Conservation (phyloP, 768 basidiomycete species). For the Leucogyrophana mollusca region DNA sequence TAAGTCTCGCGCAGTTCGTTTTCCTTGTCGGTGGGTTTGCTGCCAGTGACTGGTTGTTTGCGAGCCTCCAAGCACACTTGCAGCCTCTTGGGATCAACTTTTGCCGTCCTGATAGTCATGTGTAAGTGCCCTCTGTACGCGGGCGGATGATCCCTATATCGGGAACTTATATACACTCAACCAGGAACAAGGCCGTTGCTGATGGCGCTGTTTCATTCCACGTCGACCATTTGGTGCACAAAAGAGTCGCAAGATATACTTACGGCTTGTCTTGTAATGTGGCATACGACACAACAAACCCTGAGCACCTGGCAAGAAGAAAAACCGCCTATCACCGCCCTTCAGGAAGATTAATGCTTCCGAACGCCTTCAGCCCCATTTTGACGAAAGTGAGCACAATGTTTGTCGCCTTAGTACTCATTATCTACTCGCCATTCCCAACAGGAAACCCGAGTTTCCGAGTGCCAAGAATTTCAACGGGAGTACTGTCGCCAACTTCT, state of each 20-base stretch:
- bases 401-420: neutral
- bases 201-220: conserved; percentile 45
- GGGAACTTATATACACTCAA: neutral
- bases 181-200: conserved; percentile 50
- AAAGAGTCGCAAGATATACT: conserved; percentile 45
- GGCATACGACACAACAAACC: conserved; percentile 31
- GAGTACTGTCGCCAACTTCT: conserved; percentile 30
- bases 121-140: conserved; percentile 36
- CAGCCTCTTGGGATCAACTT: conserved; percentile 38
- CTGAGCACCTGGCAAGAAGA: conserved; percentile 40
- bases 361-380: conserved; percentile 42
- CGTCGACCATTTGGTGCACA: conserved; percentile 48
- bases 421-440: too few species aligned
- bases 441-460: conserved; percentile 46
- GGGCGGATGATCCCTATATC: too few species aligned
- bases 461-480: conserved; percentile 43
- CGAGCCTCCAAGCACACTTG: conserved; percentile 38
- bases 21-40: conserved; percentile 57
- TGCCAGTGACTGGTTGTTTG: conserved; percentile 48
- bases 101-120: conserved; percentile 50
- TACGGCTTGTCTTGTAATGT: conserved; percentile 44
- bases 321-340: conserved; percentile 31
- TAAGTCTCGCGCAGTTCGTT: conserved; percentile 25
- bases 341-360: conserved; percentile 38
- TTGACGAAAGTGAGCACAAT: conserved; percentile 34